Base-by-base conservation (phyloP, 192 early-diverging fungal genomes). In the Geosiphon pyriformis region DNA sequence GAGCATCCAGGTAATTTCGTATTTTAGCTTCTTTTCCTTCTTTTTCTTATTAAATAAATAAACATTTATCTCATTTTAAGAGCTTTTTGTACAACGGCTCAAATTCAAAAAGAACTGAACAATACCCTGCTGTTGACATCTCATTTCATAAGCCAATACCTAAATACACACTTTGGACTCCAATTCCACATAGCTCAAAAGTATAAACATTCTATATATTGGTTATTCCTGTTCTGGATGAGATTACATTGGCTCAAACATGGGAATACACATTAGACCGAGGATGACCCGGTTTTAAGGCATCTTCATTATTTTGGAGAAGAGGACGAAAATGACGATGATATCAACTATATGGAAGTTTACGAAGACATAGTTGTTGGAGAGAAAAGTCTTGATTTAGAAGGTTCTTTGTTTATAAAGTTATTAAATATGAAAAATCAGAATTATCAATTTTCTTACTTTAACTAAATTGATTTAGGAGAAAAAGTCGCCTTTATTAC, bases 261-360 rank as follows among this genome's bases (percentile, higher is more conserved):
- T n/a, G n/a, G n/a, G n/a, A n/a, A n/a, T 60, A 37, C 18, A 60
- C 20, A 32, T 11, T 58, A 66, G 64, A 66, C 64, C 25, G 34
- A 53, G 29, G 64, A 66, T 46, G 64, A 66, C 51, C 64, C 64
- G 3, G 64, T 66, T 8, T 46, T 66, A 27, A 53, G 64, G 22
- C 64, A 66, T 66, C 52, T 66, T 53, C 51, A 53, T 53, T 66
- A 66, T 66, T 66, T 66, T 56, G 64, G 64, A 4, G 64, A 66
- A 66, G 64, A 56, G 12, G 29, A 22, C 29, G 64, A 66, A 42
- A 22, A 53, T 26, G 64, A 66, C 27, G 51, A 35, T 7, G 64
- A 56, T 29, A 33, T 66, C 25, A 42, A 66, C 55, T 66, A 55
- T 26, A 48, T 42, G 29, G 64, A 66, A 55, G 50, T 66, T 29